Percentiles rank a stretch among this genome's conserved stretches.
These are phyloP conservation scores for Nannochloropsis oceanica DNA, from an alignment of 108 stramenopile species.

Conservation along the genomic window DNA sequence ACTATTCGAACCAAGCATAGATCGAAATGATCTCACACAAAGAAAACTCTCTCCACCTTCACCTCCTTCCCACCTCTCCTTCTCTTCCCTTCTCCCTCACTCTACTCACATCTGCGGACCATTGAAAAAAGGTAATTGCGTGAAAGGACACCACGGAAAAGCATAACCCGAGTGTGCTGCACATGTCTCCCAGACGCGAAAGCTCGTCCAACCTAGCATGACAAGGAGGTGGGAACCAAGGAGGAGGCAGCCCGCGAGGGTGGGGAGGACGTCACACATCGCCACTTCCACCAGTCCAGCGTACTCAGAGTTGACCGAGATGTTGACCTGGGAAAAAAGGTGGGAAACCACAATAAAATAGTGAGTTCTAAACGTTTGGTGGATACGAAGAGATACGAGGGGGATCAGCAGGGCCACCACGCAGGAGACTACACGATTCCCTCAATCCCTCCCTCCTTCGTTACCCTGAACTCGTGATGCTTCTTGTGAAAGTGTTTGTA, in stretches of 20 bases:
- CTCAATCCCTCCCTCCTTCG: not conserved
- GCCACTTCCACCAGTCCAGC: not conserved
- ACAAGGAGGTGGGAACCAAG: not conserved
- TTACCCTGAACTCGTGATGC: not conserved
- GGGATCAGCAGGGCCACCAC: too few species aligned
- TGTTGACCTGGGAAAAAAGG: not conserved
- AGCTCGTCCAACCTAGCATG: not conserved
- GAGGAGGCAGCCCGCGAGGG: not conserved
- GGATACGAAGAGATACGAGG: too few species aligned
- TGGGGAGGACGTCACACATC: not conserved
- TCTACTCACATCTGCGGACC: not conserved
- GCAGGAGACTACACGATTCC: too few species aligned
- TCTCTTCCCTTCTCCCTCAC: not conserved
- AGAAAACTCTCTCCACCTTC: too few species aligned
- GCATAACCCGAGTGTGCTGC: not conserved
- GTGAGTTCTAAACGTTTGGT: too few species aligned
- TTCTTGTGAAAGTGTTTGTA: not conserved
- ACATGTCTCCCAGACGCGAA: not conserved
- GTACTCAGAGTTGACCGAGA: not conserved
- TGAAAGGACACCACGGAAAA: not conserved
- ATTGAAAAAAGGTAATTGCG: not conserved
- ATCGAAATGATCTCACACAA: too few species aligned
- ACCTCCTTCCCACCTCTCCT: not conserved
- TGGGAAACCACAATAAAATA: not conserved
- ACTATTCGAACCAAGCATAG: too few species aligned